Evolutionary conservation across 1,139 yeast genomes (phyloP), one percentile per base, ranked within the genome.

Genomic region (Yamadazyma oceani): DNA sequence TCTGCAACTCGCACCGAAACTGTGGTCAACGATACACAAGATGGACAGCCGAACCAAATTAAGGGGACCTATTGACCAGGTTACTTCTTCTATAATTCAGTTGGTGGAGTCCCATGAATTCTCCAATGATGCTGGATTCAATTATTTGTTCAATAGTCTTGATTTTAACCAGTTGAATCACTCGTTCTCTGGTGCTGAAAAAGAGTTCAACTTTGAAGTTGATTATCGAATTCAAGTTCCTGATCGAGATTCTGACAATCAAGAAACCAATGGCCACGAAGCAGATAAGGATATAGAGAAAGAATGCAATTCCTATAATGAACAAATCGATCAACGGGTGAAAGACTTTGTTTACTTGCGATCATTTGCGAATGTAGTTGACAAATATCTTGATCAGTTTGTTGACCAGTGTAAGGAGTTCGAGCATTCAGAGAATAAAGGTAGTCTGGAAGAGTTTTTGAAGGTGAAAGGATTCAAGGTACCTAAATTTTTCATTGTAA

Each of bases 1-100:
- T n/a, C n/a, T n/a, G n/a, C n/a, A n/a, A n/a, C n/a, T n/a, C n/a
- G n/a, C n/a, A n/a, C n/a, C n/a, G n/a, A n/a, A n/a, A n/a, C n/a
- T n/a, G n/a, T n/a, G n/a, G n/a, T n/a, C n/a, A n/a, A n/a, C n/a
- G n/a, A n/a, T n/a, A n/a, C n/a, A n/a, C 70, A 10, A 96, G 96
- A 1, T 73, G 66, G 44, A 96, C 97, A 1, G 96, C 96, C 0
- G 54, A 64, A 0, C 73, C 69, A 15, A 19, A 8, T 90, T 89
- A 13, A 62, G 73, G 3, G 82, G 86, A 49, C 80, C 81, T 30
- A 62, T 82, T 22, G 76, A 64, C 54, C 65, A 60, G 45, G 50
- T 70, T 32, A 50, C 69, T 1, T 54, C 65, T 0, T 46, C 57
- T 5, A 11, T 12, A 24, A 24, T n/a, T 24, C n/a, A 24, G n/a